Conservation (phyloP, 306 rosid species). For the Cyclanthera cordifolia region DNA sequence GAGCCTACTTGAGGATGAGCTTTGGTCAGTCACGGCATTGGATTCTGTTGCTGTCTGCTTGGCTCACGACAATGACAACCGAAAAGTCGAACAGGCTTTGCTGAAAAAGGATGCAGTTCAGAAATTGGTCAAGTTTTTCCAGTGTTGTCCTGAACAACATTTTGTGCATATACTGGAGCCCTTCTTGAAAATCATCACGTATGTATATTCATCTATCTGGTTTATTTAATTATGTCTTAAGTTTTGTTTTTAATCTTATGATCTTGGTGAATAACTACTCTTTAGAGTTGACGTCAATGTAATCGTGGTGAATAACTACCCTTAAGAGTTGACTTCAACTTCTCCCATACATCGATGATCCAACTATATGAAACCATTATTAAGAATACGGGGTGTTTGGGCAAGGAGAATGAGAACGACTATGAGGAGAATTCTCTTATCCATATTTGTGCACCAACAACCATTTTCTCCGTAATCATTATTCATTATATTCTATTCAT, state of each 20-base stretch:
- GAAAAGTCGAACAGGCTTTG: constrained; percentile 88
- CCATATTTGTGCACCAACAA: too few relatives aligned
- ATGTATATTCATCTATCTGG: constrained; percentile 12
- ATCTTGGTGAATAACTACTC: neutral
- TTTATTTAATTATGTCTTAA: neutral
- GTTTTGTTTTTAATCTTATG: neutral
- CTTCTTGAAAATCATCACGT: constrained; percentile 96
- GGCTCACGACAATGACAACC: constrained; percentile 90
- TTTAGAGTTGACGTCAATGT: neutral
- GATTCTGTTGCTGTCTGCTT: constrained; percentile 96
- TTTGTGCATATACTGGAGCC: constrained; percentile 96
- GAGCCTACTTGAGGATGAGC: constrained; percentile 87
- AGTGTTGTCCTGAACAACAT: constrained; percentile 88
- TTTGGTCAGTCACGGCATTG: constrained; percentile 94
- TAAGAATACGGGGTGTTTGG: neutral
- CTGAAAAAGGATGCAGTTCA: constrained; percentile 91
- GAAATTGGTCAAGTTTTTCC: constrained; percentile 92
- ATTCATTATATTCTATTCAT: too few relatives aligned
- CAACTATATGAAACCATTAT: neutral
- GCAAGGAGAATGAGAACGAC: too few relatives aligned
- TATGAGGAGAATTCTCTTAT: too few relatives aligned
- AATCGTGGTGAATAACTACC: neutral
- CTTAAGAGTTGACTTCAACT: neutral
- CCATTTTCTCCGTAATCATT: too few relatives aligned
- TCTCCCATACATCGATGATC: neutral